Evolutionary conservation across 805 yeast species (phyloP), one percentile per base, ranked within the genome.

Genomic region (Candida arabinofermentans): DNA sequence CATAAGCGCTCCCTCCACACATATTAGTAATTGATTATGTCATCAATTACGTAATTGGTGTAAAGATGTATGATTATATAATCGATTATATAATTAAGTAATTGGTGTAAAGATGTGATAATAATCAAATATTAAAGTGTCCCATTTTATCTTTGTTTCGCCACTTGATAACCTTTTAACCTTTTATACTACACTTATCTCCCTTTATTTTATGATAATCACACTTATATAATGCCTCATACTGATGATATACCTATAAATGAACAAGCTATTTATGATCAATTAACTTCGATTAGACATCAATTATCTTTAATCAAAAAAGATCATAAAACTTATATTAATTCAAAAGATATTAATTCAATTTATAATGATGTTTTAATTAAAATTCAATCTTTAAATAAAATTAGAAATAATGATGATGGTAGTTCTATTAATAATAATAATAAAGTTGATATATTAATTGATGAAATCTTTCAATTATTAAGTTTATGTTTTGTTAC

Each of bases 391-490:
- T 74, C 72, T 37, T 62, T 86, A 44, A 72, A 75, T 43, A 59
- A 64, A 24, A 67, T 79, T 30, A 70, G 91, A 50, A 46, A 54
- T 63, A 46, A 64, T 61, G 44, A 70, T 13, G 4, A 24, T 70
- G 34, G 58, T 61, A 24, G 22, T 4, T 13, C 21, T 18, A 45
- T 26, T 14, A 27, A 45, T 14, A 37, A 24, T 14, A 36, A 33
- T 36, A 75, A 73, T 47, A 60, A 64, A 46, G 87, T 86, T 13
- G 96, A 90, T 56, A 69, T 78, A 8, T 72, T 86, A 9, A 70
- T 87, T 33, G 97, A 90, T 61, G 97, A 90, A 55, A 86, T 86
- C 18, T 88, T 91, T 72, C 96, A 91, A 62, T 66, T 93, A 36
- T 66, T 91, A 34, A 84, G 96, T 12, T 71, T 93, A 39, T 84